Conservation (phyloP, 176 grass and related monocot species). For the Zea luxurians region DNA sequence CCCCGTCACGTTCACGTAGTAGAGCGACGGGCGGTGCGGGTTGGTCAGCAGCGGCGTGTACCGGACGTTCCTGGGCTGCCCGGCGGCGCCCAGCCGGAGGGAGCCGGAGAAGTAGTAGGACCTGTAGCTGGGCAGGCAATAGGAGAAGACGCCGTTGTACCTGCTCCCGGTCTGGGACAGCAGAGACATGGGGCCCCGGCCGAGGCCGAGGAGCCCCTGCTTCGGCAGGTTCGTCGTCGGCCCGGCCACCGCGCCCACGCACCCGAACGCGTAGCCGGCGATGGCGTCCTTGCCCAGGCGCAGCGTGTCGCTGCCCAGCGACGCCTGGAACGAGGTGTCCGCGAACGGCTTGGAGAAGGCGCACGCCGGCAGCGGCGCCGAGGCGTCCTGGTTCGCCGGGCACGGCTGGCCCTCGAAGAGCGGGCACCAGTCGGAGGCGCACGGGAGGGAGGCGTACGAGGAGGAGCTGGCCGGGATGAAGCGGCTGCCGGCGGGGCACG, state of each 20-base stretch:
- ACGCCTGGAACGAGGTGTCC: constrained; percentile 69
- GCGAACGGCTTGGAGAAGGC: constrained; percentile 67
- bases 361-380: constrained; percentile 50
- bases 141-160: constrained; percentile 89
- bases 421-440: constrained; percentile 75
- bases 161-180: constrained; percentile 55
- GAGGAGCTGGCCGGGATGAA: constrained; percentile 76
- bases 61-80: constrained; percentile 56
- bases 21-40: constrained; percentile 79
- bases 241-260: constrained; percentile 64
- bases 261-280: constrained; percentile 67
- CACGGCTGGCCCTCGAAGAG: constrained; percentile 66
- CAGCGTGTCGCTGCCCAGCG: constrained; percentile 71
- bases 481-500: constrained; percentile 56
- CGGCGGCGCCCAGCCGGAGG: constrained; percentile 64
- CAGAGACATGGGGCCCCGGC: constrained; percentile 72
- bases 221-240: constrained; percentile 65
- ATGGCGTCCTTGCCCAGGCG: constrained; percentile 59
- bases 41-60: constrained; percentile 83
- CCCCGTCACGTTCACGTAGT: constrained; percentile 88
- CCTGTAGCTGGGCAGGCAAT: constrained; percentile 90
- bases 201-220: constrained; percentile 74
- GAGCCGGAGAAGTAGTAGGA: constrained; percentile 97
- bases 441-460: constrained; percentile 66
- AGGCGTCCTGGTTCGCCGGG: constrained; percentile 11